These are phyloP conservation scores for Diaporthe velutina DNA, from an alignment of 2,329 filamentous ascomycete genomes.

Conservation along the genomic window DNA sequence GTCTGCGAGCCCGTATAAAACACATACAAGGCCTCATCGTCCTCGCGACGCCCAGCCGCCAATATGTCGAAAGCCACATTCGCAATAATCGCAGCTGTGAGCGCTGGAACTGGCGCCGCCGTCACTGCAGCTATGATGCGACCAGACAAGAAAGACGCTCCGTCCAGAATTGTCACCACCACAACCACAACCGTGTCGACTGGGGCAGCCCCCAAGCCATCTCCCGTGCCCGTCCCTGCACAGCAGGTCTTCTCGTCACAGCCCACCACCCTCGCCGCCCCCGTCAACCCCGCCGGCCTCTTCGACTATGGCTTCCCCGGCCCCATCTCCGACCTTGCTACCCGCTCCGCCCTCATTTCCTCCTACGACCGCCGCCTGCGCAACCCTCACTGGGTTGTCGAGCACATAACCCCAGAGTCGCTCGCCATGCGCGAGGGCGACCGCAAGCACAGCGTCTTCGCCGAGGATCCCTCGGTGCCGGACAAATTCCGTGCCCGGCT, in stretches of 20 bases:
- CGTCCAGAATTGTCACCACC: constrained; percentile 49
- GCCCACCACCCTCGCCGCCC: constrained; percentile 52
- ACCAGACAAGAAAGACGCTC: constrained; percentile 55
- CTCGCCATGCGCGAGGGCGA: constrained; percentile 82
- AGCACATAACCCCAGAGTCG: constrained; percentile 94
- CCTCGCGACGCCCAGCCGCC: constrained; percentile 38
- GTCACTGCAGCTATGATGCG: constrained; percentile 76
- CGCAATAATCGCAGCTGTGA: constrained; percentile 80
- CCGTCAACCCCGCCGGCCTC: constrained; percentile 80
- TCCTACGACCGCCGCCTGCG: constrained; percentile 90
- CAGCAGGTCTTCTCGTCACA: constrained; percentile 64
- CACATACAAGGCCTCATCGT: neutral
- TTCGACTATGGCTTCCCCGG: constrained; percentile 94
- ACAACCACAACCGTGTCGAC: constrained; percentile 51
- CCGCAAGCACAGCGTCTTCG: constrained; percentile 84
- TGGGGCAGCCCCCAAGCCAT: constrained; percentile 46
- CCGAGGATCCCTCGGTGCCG: constrained; percentile 85
- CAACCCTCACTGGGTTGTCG: constrained; percentile 94
- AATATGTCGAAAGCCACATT: constrained; percentile 84
- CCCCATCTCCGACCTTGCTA: constrained; percentile 85
- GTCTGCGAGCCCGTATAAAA: constrained; percentile 37
- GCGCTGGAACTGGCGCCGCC: constrained; percentile 82
- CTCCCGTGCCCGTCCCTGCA: constrained; percentile 64
- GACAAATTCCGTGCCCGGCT: constrained; percentile 89
- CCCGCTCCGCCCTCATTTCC: constrained; percentile 82